These are phyloP conservation scores for Orbilia oligospora DNA, from an alignment of 2,329 filamentous ascomycete genomes.

Conservation along the genomic window DNA sequence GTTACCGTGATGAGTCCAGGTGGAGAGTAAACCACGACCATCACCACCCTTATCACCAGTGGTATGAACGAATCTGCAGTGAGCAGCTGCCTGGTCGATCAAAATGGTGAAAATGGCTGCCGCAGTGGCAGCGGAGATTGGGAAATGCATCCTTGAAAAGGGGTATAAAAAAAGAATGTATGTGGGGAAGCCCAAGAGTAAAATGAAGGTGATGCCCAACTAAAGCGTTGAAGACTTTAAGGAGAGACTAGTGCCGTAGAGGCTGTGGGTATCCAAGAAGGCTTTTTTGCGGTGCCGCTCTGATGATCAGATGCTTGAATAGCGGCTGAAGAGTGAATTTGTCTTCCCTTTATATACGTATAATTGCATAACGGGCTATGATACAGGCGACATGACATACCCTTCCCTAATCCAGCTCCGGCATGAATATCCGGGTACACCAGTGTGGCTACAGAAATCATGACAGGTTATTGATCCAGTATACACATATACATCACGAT, in stretches of 20 bases:
- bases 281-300: not conserved
- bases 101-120: not conserved
- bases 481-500: too few relatives aligned
- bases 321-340: not conserved
- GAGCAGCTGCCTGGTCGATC: constrained; percentile 5
- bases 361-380: too few relatives aligned
- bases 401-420: too few relatives aligned
- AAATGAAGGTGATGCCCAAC: not conserved
- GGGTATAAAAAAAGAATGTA: not conserved
- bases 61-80: constrained; percentile 18
- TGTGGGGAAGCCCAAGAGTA: not conserved
- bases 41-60: constrained; percentile 21
- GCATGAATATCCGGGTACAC: too few relatives aligned
- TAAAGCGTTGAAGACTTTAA: not conserved
- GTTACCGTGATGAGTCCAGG: not conserved
- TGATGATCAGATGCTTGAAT: not conserved
- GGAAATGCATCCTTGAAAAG: not conserved
- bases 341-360: not conserved
- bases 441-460: too few relatives aligned
- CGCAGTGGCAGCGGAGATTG: constrained; percentile 3
- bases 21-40: constrained; percentile 9
- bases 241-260: constrained; percentile 1
- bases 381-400: too few relatives aligned
- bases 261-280: constrained; percentile 1
- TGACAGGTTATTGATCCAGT: too few relatives aligned